phyloP scores from a whole-genome alignment of 2,329 filamentous ascomycete genomes.

The Diaporthe velutina region DNA sequence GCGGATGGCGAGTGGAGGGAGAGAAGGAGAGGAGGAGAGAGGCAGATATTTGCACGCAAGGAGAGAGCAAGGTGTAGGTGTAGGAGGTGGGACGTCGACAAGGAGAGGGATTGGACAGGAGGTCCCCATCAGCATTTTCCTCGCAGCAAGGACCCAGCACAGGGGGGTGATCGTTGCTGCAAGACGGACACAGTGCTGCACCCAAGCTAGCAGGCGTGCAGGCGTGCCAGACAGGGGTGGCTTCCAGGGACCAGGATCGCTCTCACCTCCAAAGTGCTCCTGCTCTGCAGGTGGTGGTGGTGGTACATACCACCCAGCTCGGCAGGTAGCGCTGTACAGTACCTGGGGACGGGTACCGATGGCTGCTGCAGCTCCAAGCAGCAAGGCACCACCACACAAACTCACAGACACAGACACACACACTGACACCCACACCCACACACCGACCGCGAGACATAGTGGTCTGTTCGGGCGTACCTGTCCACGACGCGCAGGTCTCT shows the following conservation, averaged over 20 bases:
- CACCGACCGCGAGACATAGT: constrained; percentile 21
- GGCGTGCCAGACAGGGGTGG: constrained; percentile 32
- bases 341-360: constrained; percentile 28
- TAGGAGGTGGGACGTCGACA: constrained; percentile 40
- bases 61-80: constrained; percentile 65
- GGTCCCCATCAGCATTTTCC: constrained; percentile 34
- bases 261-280: constrained; percentile 20
- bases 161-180: constrained; percentile 22
- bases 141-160: constrained; percentile 32
- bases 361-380: constrained; percentile 5
- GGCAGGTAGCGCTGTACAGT: constrained; percentile 27
- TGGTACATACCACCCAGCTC: constrained; percentile 6
- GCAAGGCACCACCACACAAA: constrained; percentile 1
- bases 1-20: constrained; percentile 59
- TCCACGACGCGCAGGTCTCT: constrained; percentile 23
- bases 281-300: not conserved
- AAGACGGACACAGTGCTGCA: constrained; percentile 34
- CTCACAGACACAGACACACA: constrained; percentile 13
- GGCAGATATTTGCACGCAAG: constrained; percentile 60
- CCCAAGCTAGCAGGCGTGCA: constrained; percentile 31
- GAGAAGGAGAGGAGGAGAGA: constrained; percentile 51
- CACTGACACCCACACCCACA: not conserved
- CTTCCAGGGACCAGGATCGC: constrained; percentile 37
- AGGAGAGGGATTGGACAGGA: constrained; percentile 39
- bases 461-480: constrained; percentile 24